Conservation (phyloP, 2,329 filamentous ascomycete species). For the Aspergillus sp. region DNA sequence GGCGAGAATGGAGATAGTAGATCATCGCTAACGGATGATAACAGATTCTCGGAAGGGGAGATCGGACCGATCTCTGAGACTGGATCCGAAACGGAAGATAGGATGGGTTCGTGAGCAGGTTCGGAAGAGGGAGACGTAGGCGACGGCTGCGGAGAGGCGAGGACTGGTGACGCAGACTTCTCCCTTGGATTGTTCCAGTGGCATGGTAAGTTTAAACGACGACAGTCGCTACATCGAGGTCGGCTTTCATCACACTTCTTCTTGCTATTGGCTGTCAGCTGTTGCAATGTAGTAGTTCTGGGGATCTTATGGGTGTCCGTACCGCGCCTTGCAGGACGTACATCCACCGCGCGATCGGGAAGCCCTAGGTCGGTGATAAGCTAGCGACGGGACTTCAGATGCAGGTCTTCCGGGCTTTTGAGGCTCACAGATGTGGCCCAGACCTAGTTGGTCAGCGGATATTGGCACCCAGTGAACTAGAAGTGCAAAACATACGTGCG, state of each 20-base stretch:
- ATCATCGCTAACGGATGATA: conserved; percentile 1
- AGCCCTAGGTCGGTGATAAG: conserved; percentile 23
- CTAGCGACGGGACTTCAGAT: neutral
- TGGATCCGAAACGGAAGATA: neutral
- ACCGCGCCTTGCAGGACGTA: conserved; percentile 30
- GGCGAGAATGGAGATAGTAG: neutral
- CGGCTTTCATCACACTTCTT: conserved; percentile 29
- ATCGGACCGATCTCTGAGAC: neutral
- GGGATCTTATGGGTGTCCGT: neutral
- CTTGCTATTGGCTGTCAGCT: conserved; percentile 16
- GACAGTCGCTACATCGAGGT: conserved; percentile 31
- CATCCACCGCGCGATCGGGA: conserved; percentile 31
- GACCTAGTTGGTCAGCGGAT: conserved; percentile 15
- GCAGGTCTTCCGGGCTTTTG: conserved; percentile 14
- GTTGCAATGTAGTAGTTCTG: too few species aligned
- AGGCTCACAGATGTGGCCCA: conserved; percentile 27
- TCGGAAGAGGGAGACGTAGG: conserved; percentile 3
- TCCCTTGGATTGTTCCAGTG: conserved; percentile 14
- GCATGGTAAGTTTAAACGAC: conserved; percentile 28
- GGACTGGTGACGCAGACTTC: too few species aligned
- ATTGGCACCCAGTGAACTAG: neutral
- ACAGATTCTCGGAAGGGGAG: neutral
- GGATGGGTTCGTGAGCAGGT: conserved; percentile 3
- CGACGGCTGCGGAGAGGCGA: neutral
- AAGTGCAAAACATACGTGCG: conserved; percentile 18